Evolutionary conservation across 345 rosid genomes (phyloP).

Genomic region (Fremontodendron californicum): DNA sequence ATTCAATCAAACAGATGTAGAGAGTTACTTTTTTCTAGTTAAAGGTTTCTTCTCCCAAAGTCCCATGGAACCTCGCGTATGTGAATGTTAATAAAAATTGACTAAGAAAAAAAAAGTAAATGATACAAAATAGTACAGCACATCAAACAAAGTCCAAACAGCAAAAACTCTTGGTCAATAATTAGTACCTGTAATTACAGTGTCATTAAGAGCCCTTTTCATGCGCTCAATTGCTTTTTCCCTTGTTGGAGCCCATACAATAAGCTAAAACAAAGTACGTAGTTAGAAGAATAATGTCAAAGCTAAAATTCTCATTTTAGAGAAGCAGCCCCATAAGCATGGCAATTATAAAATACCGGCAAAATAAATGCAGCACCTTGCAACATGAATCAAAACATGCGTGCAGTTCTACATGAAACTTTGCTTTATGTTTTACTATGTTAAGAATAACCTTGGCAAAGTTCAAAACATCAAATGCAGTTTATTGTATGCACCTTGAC

Average conservation of each 20-base stretch:
- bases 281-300: conserved; percentile 12
- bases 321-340: not conserved
- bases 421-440: not conserved
- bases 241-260: conserved; percentile 97
- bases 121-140: not conserved
- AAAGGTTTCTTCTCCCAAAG: not conserved
- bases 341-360: not conserved
- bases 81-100: not conserved
- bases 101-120: not conserved
- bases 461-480: not conserved
- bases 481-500: not conserved
- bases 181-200: conserved; percentile 71
- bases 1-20: not conserved
- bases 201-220: conserved; percentile 96
- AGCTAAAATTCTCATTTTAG: conserved; percentile 8
- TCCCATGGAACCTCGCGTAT: not conserved
- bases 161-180: not conserved
- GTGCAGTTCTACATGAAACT: not conserved
- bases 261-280: conserved; percentile 51
- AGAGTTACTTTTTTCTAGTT: not conserved
- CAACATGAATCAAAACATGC: not conserved
- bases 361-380: not conserved
- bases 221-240: conserved; percentile 94
- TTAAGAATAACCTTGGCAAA: not conserved
- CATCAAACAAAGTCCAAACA: not conserved